A percentile compares a stretch with the other conserved stretches of the same genome.
These are phyloP conservation scores for Ettlia oleoabundans DNA, from an alignment of 139 green algal genomes.

Conservation along the genomic window DNA sequence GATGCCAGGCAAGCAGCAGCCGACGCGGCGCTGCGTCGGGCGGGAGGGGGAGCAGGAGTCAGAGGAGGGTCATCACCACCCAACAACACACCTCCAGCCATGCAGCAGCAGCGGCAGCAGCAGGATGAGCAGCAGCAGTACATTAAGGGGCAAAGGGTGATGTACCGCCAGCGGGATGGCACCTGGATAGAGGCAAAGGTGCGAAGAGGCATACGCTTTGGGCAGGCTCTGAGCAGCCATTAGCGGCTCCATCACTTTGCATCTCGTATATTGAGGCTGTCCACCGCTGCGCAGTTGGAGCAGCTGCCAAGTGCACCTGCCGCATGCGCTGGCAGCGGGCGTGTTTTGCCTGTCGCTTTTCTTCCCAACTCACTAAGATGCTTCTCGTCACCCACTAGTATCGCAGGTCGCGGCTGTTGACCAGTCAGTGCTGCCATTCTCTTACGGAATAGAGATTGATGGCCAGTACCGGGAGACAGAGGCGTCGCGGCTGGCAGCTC, in stretches of 20 bases:
- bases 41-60: no score
- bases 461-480: slow-evolving; percentile 33
- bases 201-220: not conserved
- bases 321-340: not conserved
- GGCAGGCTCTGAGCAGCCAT: not conserved
- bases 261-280: no score
- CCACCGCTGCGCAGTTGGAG: no score
- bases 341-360: not conserved
- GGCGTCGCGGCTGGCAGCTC: not conserved
- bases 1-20: slow-evolving; percentile 17
- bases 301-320: not conserved
- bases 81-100: not conserved
- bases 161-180: slow-evolving; percentile 22
- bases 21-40: slow-evolving; percentile 18
- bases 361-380: not conserved
- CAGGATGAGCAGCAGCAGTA: slow-evolving; percentile 21
- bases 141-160: slow-evolving; percentile 16
- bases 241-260: not conserved
- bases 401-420: slow-evolving; percentile 26
- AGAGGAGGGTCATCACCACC: no score
- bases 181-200: not conserved
- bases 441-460: slow-evolving; percentile 35
- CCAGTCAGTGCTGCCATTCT: slow-evolving; percentile 25
- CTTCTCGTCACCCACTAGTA: not conserved
- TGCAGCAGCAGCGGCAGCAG: not conserved